Base-by-base conservation (phyloP, 345 rosid genomes). In the Turnera subulata region DNA sequence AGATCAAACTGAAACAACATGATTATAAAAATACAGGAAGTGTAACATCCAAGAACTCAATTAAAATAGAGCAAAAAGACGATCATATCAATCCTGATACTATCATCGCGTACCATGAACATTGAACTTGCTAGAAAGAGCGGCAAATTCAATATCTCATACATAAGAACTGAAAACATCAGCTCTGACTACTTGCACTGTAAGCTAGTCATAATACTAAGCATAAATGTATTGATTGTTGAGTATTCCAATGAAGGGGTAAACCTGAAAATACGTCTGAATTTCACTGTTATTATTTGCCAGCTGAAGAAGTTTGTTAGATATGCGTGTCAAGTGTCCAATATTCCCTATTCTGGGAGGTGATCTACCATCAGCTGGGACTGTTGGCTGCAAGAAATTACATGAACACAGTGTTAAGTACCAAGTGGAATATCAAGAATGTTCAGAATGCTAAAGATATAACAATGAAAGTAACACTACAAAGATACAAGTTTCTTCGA, bases 241-340 rank as follows among this genome's bases (percentile, higher is more conserved):
- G 9, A 55, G 12, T 54, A 32, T 25, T 21, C 56, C 32, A 38
- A 22, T 25, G 61, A 67, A 46, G 29, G 60, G 51, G 48, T 37
- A 59, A 72, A 91, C 96, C 98, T 85, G 95, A 76, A 91, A 67
- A 72, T 68, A 71, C 50, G 83, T 69, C 70, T 72, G 84, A 66
- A 91, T 75, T 58, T 85, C 83, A 17, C 50, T 54, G 63, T 66
- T 84, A 80, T 44, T 81, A 67, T 78, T 85, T 24, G 80, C 85
- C 67, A 91, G 69, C 76, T 91, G 86, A 63, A 79, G 61, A 69
- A 91, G 86, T 69, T 91, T 91, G 76, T 88, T 91, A 5, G 94
- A 82, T 62, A 91, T 75, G 29, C 85, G 89, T 42, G 95, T 88
- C 69, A 91, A 64, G 77, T 91, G 95, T 58, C 98, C 98, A 71